phyloP scores from a whole-genome alignment of 306 rosid species.

The Rubus parviflorus region DNA sequence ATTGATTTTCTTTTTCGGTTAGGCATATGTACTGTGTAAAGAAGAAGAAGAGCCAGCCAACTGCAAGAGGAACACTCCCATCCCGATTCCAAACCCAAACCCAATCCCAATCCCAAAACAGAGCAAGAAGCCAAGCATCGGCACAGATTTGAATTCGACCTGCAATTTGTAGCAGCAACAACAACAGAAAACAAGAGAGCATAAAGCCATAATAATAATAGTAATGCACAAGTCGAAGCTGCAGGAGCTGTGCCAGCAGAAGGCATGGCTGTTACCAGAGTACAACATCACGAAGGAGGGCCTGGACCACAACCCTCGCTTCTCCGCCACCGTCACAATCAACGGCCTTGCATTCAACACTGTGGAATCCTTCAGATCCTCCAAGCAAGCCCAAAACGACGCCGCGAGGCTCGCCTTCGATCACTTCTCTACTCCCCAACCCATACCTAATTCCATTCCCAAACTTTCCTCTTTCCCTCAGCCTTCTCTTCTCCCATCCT shows the following conservation, averaged over 20 bases:
- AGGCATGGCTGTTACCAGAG: slow-evolving; percentile 41
- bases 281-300: slow-evolving; percentile 43
- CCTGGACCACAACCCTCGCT: slow-evolving; percentile 46
- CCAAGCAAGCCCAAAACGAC: slow-evolving; percentile 53
- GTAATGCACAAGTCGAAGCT: slow-evolving; percentile 60
- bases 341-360: slow-evolving; percentile 28
- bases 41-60: too few species aligned
- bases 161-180: too few species aligned
- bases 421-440: slow-evolving; percentile 33
- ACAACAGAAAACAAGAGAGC: too few species aligned
- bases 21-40: too few species aligned
- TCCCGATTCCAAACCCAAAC: too few species aligned
- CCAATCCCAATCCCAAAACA: too few species aligned
- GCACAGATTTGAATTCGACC: too few species aligned
- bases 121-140: too few species aligned
- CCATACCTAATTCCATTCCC: not conserved
- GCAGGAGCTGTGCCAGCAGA: slow-evolving; percentile 57
- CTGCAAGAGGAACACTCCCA: too few species aligned
- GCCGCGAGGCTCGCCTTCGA: slow-evolving; percentile 61
- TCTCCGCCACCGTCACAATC: slow-evolving; percentile 38
- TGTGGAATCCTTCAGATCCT: not conserved
- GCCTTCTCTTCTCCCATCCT: not conserved
- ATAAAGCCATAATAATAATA: too few species aligned
- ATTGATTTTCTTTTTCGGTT: too few species aligned
- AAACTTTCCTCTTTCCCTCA: slow-evolving; percentile 17